Evolutionary conservation across 2,329 filamentous ascomycete genomes (phyloP).

Genomic region (Didymella pinodella): DNA sequence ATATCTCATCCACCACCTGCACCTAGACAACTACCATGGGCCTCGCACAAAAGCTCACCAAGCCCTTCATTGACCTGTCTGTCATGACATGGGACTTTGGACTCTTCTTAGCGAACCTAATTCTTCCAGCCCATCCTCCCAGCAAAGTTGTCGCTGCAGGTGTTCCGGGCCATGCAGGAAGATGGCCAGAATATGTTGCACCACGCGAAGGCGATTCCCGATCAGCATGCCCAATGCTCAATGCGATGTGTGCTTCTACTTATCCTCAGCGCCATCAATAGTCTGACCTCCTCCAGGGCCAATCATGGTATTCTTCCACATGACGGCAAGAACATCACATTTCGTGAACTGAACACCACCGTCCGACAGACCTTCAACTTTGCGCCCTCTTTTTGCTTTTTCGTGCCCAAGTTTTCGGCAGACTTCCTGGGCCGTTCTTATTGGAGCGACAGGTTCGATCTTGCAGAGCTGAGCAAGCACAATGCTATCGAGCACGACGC

Average conservation of each 20-base stretch:
- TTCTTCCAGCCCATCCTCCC: slow-evolving; percentile 48
- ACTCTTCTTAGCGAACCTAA: slow-evolving; percentile 50
- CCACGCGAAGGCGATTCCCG: slow-evolving; percentile 46
- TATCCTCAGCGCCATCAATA: too few relatives aligned
- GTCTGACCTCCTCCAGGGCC: slow-evolving; percentile 27
- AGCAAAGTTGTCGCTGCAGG: slow-evolving; percentile 49
- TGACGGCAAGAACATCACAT: slow-evolving; percentile 43
- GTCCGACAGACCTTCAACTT: slow-evolving; percentile 45
- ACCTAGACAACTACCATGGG: slow-evolving; percentile 15
- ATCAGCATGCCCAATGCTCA: slow-evolving; percentile 38
- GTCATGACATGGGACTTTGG: slow-evolving; percentile 53
- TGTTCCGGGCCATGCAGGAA: slow-evolving; percentile 46
- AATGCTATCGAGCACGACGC: slow-evolving; percentile 49
- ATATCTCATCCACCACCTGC: background rate
- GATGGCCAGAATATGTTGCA: slow-evolving; percentile 50
- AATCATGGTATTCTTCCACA: slow-evolving; percentile 47
- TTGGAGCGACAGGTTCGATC: slow-evolving; percentile 34
- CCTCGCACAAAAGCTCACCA: slow-evolving; percentile 26
- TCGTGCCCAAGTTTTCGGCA: slow-evolving; percentile 41
- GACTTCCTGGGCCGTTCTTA: slow-evolving; percentile 33
- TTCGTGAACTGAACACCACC: slow-evolving; percentile 37
- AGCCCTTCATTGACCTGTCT: slow-evolving; percentile 47
- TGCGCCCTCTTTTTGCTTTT: slow-evolving; percentile 42
- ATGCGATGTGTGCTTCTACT: slow-evolving; percentile 27
- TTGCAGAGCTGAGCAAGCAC: slow-evolving; percentile 44